phyloP scores from a whole-genome alignment of 768 basidiomycete species.

The Suillus placidus region DNA sequence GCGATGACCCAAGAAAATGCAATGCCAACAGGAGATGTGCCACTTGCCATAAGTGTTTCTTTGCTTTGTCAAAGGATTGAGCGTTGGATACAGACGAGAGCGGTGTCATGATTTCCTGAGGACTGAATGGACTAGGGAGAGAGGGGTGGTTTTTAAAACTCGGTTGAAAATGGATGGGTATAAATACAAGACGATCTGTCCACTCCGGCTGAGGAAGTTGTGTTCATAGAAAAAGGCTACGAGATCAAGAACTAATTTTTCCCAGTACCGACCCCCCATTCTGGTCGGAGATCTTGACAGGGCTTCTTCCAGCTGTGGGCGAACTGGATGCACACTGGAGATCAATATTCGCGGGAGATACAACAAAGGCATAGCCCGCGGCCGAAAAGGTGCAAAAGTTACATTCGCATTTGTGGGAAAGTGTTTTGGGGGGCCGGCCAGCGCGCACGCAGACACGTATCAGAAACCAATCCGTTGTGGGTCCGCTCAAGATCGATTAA shows the following conservation, averaged over 20 bases:
- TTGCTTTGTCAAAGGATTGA: constrained; percentile 38
- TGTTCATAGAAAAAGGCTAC: constrained; percentile 42
- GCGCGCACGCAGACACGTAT: constrained; percentile 32
- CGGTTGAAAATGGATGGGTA: constrained; percentile 26
- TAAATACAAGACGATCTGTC: constrained; percentile 32
- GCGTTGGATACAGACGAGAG: constrained; percentile 18
- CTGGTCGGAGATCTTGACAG: constrained; percentile 41
- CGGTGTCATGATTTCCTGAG: constrained; percentile 27
- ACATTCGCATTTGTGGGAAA: constrained; percentile 35
- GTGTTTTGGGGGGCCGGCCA: constrained; percentile 25
- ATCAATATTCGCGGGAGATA: constrained; percentile 42
- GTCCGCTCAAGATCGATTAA: constrained; percentile 44
- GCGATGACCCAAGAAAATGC: constrained; percentile 4
- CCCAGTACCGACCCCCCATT: constrained; percentile 38
- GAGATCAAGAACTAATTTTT: constrained; percentile 42
- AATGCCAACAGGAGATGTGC: constrained; percentile 5
- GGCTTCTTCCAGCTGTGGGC: constrained; percentile 33
- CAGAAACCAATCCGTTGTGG: constrained; percentile 31
- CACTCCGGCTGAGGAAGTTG: constrained; percentile 35
- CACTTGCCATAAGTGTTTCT: constrained; percentile 40
- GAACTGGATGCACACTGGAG: constrained; percentile 24
- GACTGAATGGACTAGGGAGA: constrained; percentile 24
- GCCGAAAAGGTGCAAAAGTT: constrained; percentile 33
- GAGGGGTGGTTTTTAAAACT: constrained; percentile 27
- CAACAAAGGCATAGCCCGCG: constrained; percentile 35